Percentiles rank a stretch among this genome's conserved stretches.
phyloP scores from a whole-genome alignment of 2,329 filamentous ascomycete genomes.

The Trichoderma asperellum region DNA sequence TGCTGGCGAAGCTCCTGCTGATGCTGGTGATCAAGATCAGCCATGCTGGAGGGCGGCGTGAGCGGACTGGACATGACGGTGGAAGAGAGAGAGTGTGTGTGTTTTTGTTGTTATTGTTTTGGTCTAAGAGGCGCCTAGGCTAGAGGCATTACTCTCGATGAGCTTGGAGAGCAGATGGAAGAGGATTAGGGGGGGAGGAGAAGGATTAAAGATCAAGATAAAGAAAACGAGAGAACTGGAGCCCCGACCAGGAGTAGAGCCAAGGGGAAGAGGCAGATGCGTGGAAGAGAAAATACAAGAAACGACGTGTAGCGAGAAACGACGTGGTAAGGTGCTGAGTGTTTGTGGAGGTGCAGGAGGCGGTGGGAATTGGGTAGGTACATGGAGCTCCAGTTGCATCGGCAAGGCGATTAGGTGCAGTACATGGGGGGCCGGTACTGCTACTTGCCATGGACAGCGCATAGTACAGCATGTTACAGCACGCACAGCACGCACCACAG shows the following conservation, averaged over 20 bases:
- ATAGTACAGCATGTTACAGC: conserved; percentile 27
- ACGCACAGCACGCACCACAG: conserved; percentile 22
- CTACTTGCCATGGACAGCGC: conserved; percentile 25
- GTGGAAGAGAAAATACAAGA: conserved; percentile 27
- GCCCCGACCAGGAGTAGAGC: background rate
- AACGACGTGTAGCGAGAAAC: conserved; percentile 27
- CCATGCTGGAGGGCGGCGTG: conserved; percentile 33
- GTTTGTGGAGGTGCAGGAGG: conserved; percentile 27
- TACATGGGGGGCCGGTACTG: conserved; percentile 14
- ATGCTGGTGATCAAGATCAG: conserved; percentile 35
- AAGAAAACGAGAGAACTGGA: background rate
- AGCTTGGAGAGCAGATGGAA: conserved; percentile 15
- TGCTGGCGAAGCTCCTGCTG: conserved; percentile 1
- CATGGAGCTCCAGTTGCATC: conserved; percentile 4
- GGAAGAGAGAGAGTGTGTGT: background rate
- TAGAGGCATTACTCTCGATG: conserved; percentile 14
- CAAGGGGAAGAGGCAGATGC: conserved; percentile 27
- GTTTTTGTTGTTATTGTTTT: conserved; percentile 9
- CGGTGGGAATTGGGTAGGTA: conserved; percentile 25
- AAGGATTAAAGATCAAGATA: conserved; percentile 5
- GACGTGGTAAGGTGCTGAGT: conserved; percentile 18
- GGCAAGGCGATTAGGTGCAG: conserved; percentile 19
- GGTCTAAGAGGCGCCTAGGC: conserved; percentile 23
- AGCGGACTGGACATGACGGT: conserved; percentile 35
- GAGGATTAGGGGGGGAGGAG: conserved; percentile 10